phyloP scores from a whole-genome alignment of 805 yeast genomes.

The Kluyveromyces nonfermentans region DNA sequence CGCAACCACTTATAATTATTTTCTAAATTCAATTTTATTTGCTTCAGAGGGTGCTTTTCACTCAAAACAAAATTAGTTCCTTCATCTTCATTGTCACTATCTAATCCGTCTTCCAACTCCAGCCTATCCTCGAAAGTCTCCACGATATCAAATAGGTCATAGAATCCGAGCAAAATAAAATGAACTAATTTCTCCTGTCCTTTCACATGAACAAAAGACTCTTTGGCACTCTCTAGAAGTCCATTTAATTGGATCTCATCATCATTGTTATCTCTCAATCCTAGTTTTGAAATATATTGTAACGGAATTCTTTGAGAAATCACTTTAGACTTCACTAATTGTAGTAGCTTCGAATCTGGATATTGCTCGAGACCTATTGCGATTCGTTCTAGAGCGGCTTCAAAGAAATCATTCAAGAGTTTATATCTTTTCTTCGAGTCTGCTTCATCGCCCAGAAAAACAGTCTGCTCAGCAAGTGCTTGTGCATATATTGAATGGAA shows the following conservation, averaged over 20 bases:
- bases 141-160: constrained; percentile 60
- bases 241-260: constrained; percentile 30
- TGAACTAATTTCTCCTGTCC: constrained; percentile 32
- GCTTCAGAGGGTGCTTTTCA: constrained; percentile 48
- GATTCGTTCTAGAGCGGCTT: constrained; percentile 64
- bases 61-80: constrained; percentile 32
- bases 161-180: constrained; percentile 48
- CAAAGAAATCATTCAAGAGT: constrained; percentile 48
- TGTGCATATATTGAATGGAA: constrained; percentile 70
- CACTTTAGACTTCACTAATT: constrained; percentile 47
- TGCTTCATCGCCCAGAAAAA: constrained; percentile 41
- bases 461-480: constrained; percentile 56
- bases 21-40: constrained; percentile 28
- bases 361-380: constrained; percentile 45
- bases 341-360: constrained; percentile 38
- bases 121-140: constrained; percentile 53
- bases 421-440: constrained; percentile 22
- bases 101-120: constrained; percentile 48
- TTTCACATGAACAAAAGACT: constrained; percentile 38
- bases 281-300: constrained; percentile 45
- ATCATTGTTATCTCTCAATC: constrained; percentile 29
- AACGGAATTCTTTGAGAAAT: constrained; percentile 50
- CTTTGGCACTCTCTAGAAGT: constrained; percentile 39
- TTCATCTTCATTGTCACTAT: constrained; percentile 43
- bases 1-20: constrained; percentile 45